A percentile compares a stretch with the other conserved stretches of the same genome.
phyloP scores from a whole-genome alignment of 2,329 filamentous ascomycete genomes.

The Talaromyces rugulosus region DNA sequence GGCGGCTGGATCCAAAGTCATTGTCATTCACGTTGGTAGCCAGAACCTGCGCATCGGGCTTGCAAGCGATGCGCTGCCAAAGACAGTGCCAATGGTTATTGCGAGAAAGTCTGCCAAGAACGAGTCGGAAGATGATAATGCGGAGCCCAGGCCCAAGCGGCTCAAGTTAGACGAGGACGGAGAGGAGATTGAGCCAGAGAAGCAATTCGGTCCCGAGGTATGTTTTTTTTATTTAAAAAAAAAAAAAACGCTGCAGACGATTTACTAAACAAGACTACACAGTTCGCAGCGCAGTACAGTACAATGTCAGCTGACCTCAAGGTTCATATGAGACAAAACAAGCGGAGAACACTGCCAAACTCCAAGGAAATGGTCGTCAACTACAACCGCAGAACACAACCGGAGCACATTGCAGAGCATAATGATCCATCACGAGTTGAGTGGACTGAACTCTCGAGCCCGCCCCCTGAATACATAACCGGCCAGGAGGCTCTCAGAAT shows the following conservation, averaged over 20 bases:
- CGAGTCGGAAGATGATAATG: slow-evolving; percentile 75
- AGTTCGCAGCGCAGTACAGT: slow-evolving; percentile 64
- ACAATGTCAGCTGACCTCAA: slow-evolving; percentile 85
- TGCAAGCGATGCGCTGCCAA: slow-evolving; percentile 91
- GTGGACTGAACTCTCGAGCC: slow-evolving; percentile 76
- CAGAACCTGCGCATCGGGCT: slow-evolving; percentile 93
- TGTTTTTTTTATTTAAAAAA: slow-evolving; percentile 23
- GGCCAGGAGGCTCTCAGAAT: slow-evolving; percentile 80
- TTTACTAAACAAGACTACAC: slow-evolving; percentile 1
- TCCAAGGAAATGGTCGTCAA: slow-evolving; percentile 94
- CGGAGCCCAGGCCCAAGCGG: slow-evolving; percentile 69
- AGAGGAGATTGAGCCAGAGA: slow-evolving; percentile 55
- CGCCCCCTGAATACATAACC: slow-evolving; percentile 73
- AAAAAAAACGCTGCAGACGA: neutral
- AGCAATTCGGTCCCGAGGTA: slow-evolving; percentile 83
- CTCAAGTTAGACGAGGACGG: slow-evolving; percentile 54
- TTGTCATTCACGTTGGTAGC: slow-evolving; percentile 92
- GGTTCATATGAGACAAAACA: slow-evolving; percentile 84
- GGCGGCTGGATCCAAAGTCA: slow-evolving; percentile 79
- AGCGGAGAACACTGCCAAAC: slow-evolving; percentile 92
- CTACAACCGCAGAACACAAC: slow-evolving; percentile 79
- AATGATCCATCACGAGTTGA: slow-evolving; percentile 92
- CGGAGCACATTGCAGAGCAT: slow-evolving; percentile 86
- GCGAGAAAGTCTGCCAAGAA: slow-evolving; percentile 72
- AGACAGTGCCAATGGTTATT: slow-evolving; percentile 89